Evolutionary conservation across 73 alveolate species (phyloP).

Genomic region (Paramecium bursaria): DNA sequence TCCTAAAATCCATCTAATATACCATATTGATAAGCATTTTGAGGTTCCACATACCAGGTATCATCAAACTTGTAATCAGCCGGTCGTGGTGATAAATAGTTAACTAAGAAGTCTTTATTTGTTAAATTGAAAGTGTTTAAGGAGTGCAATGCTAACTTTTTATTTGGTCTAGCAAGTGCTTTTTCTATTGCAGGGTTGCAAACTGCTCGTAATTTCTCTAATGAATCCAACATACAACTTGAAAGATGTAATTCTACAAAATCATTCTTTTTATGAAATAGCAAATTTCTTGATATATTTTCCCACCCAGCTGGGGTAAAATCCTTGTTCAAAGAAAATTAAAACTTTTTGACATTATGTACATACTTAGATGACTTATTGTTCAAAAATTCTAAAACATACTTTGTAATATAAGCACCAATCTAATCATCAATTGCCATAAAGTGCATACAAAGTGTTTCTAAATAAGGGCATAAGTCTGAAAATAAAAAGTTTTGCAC

Average conservation of each 20-base stretch:
- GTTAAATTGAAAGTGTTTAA: neutral
- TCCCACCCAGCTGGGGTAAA: constrained; percentile 34
- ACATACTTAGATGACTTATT: constrained; percentile 2
- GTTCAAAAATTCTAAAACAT: neutral
- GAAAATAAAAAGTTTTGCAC: neutral
- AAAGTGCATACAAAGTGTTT: neutral
- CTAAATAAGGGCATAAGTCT: neutral
- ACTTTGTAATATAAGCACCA: neutral
- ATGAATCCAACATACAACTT: constrained; percentile 6
- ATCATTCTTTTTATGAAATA: constrained; percentile 31
- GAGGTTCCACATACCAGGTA: neutral
- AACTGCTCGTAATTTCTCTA: neutral
- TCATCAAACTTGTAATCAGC: neutral
- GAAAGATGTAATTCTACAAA: constrained; percentile 19
- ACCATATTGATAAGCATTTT: neutral
- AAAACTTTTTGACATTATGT: constrained; percentile 4
- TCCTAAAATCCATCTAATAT: constrained; percentile 9
- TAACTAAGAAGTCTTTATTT: neutral
- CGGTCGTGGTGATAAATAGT: constrained; percentile 1
- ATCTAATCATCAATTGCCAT: constrained; percentile 31
- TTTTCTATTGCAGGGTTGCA: constrained; percentile 6
- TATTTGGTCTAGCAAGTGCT: constrained; percentile 3
- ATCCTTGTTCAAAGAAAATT: constrained; percentile 10
- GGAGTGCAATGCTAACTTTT: constrained; percentile 1
- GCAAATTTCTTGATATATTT: neutral